Base-by-base conservation (phyloP, 768 basidiomycete genomes). In the Boletus edulis region DNA sequence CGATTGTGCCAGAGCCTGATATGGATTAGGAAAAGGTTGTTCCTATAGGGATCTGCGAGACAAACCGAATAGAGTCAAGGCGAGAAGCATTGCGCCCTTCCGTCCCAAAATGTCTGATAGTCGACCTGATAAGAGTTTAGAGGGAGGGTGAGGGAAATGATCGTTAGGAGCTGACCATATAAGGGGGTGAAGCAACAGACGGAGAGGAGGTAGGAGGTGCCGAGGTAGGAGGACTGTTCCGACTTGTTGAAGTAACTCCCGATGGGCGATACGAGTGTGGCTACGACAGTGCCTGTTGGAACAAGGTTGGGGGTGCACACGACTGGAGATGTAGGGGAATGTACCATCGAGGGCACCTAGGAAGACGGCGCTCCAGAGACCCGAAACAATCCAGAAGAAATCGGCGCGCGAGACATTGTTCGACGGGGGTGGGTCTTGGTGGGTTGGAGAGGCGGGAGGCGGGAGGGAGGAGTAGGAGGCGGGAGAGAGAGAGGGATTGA, bases 151-250 rank as follows among this genome's bases (percentile, higher is more conserved):
- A 41, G 34, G 13, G 20, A 37, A 17, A 32, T 29, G 42, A 66
- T 60, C 51, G 47, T 9, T 27, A 46, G 44, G 46, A 14, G 70
- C 79, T 62, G 57, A 85, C 91, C 91, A 77, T 92, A 92, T 59
- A 93, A 72, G 55, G 92, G 94, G 20, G 93, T 93, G 70, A 94
- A 94, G 73, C 90, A 94, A 65, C 92, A 94, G 39, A 94, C 83
- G 50, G 89, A 91, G 43, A 94, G 77, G 59, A 95, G 75, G 74
- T 94, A 94, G 13, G 91, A 81, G 13, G 92, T 93, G 32, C 91
- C 94, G 55, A 97, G 85, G 71, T 95, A 94, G 1, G 89, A 89
- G 14, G 91, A 81, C 59, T 89, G 83, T 64, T 87, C 83, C 35
- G 85, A 86, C 68, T 86, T 87, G 64, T 84, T 78, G 73, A 92